Conservation (phyloP, 495 filamentous ascomycete genomes). For the Aspergillus heteromorphus region DNA sequence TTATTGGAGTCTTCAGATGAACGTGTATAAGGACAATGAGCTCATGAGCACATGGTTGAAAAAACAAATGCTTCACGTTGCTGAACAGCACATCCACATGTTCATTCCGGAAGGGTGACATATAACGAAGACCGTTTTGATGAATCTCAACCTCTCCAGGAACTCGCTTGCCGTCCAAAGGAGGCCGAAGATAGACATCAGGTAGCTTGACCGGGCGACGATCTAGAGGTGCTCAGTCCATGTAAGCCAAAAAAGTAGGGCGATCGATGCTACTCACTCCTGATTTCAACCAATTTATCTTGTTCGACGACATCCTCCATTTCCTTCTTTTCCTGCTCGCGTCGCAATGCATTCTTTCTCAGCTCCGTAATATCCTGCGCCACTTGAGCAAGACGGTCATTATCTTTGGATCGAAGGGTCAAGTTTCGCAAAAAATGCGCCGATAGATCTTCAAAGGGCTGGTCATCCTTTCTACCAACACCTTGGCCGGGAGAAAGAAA, state of each 20-base stretch:
- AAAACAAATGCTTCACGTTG: slow-evolving; percentile 98
- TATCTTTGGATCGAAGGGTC: slow-evolving; percentile 87
- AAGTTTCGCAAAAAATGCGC: slow-evolving; percentile 95
- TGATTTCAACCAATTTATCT: slow-evolving; percentile 88
- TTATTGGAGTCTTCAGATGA: slow-evolving; percentile 95
- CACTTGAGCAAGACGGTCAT: slow-evolving; percentile 80
- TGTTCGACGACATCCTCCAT: slow-evolving; percentile 99
- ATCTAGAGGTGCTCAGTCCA: slow-evolving; percentile 43
- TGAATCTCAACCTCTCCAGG: slow-evolving; percentile 95
- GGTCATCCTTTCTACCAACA: slow-evolving; percentile 95
- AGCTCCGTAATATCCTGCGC: slow-evolving; percentile 87
- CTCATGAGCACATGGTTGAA: slow-evolving; percentile 94
- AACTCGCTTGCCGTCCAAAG: slow-evolving; percentile 91
- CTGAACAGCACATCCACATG: slow-evolving; percentile 95
- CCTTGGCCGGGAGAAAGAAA: slow-evolving; percentile 96
- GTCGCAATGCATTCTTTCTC: slow-evolving; percentile 81
- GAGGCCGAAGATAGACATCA: slow-evolving; percentile 89
- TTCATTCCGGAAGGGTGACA: slow-evolving; percentile 74
- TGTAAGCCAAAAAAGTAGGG: neutral
- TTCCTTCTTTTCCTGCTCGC: slow-evolving; percentile 98
- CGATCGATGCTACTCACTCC: slow-evolving; percentile 52
- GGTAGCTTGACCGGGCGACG: slow-evolving; percentile 81
- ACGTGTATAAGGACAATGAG: slow-evolving; percentile 97
- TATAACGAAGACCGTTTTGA: slow-evolving; percentile 96
- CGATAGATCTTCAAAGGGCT: slow-evolving; percentile 93